phyloP scores from a whole-genome alignment of 176 grass and related monocot species.

The Guadua angustifolia region DNA sequence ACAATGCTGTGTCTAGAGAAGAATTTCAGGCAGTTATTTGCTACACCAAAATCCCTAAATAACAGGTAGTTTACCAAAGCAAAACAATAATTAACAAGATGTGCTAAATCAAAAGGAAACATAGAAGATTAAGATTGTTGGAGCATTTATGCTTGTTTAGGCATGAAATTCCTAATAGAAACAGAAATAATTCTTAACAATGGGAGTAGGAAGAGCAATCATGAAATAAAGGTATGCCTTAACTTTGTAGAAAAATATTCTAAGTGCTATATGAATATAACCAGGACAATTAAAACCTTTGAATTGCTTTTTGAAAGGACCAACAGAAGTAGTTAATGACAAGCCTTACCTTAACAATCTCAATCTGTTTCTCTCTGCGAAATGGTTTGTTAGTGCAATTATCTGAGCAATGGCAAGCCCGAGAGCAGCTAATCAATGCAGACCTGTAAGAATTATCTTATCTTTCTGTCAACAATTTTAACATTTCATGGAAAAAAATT shows the following conservation, averaged over 20 bases:
- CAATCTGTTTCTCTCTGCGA: conserved; percentile 68
- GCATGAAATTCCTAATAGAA: not conserved
- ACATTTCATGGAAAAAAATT: not conserved
- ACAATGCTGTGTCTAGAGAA: conserved; percentile 74
- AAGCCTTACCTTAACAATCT: conserved; percentile 75
- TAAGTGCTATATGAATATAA: not conserved
- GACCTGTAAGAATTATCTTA: conserved; percentile 51
- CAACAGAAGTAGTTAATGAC: not conserved
- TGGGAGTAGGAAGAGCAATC: conserved; percentile 12
- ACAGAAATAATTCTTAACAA: not conserved
- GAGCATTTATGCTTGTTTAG: conserved; percentile 8
- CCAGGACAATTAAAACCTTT: not conserved
- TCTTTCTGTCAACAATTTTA: not conserved
- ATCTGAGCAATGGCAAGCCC: conserved; percentile 70
- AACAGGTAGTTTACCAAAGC: not conserved
- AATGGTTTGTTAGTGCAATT: conserved; percentile 88
- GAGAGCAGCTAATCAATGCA: conserved; percentile 77
- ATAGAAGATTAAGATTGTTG: not conserved
- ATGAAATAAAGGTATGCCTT: not conserved
- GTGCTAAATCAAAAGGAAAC: not conserved
- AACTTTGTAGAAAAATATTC: not conserved
- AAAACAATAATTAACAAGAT: conserved; percentile 10
- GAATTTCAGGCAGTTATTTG: conserved; percentile 1
- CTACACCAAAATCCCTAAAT: not conserved
- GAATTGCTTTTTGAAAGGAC: not conserved